Conservation (phyloP, 345 rosid genomes). For the Lepidium didymum region DNA sequence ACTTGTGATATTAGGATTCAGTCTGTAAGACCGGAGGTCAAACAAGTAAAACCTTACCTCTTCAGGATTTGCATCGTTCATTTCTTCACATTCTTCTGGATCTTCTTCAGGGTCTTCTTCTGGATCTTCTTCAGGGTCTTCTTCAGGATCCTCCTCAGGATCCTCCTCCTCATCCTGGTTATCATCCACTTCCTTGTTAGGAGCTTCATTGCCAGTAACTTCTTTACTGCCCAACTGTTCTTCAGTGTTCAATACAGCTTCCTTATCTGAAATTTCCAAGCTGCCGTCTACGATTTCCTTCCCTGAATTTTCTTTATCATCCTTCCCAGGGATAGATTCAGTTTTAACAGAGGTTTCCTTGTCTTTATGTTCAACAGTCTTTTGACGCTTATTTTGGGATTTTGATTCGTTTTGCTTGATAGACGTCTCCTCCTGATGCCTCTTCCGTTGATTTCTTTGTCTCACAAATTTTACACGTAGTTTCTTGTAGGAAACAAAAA, state of each 20-base stretch:
- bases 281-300: constrained; percentile 22
- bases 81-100: constrained; percentile 47
- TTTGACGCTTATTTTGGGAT: constrained; percentile 41
- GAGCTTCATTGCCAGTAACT: constrained; percentile 25
- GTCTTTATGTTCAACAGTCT: constrained; percentile 45
- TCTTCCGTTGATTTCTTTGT: constrained; percentile 72
- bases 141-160: constrained; percentile 37
- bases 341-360: constrained; percentile 33
- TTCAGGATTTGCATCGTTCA: constrained; percentile 41
- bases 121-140: constrained; percentile 46
- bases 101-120: constrained; percentile 69
- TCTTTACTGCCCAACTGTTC: neutral
- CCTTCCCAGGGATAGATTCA: constrained; percentile 34
- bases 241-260: constrained; percentile 18
- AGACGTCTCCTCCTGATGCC: constrained; percentile 53
- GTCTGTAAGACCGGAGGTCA: neutral
- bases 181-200: constrained; percentile 31
- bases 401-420: constrained; percentile 41
- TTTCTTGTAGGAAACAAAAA: constrained; percentile 38
- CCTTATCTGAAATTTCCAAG: constrained; percentile 14
- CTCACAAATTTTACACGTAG: constrained; percentile 52
- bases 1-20: neutral
- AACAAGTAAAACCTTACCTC: constrained; percentile 41
- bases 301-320: constrained; percentile 29
- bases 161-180: constrained; percentile 45